Evolutionary conservation across 805 yeast species (phyloP).

Genomic region (Priceomyces medius): DNA sequence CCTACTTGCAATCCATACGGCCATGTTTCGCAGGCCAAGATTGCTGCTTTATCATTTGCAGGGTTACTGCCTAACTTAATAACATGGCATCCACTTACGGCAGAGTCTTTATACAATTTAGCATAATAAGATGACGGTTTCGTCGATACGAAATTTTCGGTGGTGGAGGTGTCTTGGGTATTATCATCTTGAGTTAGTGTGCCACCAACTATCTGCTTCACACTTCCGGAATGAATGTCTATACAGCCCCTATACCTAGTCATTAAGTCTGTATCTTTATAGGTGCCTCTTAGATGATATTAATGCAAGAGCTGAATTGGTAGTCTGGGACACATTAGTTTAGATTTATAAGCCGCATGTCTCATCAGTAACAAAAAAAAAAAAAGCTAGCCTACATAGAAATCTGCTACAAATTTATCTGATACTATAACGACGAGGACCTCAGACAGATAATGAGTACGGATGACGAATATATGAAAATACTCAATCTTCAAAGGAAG

Average conservation of each 20-base stretch:
- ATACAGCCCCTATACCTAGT: constrained; percentile 92
- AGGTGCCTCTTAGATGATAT: no score
- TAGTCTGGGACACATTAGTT: not conserved
- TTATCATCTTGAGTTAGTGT: constrained; percentile 61
- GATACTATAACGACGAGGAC: not conserved
- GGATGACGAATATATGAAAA: constrained; percentile 32
- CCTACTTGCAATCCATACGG: constrained; percentile 80
- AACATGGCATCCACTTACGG: constrained; percentile 81
- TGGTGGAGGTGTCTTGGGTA: constrained; percentile 25
- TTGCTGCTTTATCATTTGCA: constrained; percentile 80
- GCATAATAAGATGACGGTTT: constrained; percentile 78
- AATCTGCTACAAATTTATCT: no score
- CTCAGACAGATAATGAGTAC: constrained; percentile 1
- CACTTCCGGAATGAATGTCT: constrained; percentile 92
- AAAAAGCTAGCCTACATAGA: no score
- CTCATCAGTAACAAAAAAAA: not conserved
- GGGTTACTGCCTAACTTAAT: constrained; percentile 81
- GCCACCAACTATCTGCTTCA: constrained; percentile 96
- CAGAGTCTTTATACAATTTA: constrained; percentile 55
- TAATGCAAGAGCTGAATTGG: not conserved
- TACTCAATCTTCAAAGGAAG: constrained; percentile 52
- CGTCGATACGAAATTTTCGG: constrained; percentile 71
- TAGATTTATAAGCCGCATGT: constrained; percentile 1
- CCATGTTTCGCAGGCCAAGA: constrained; percentile 71
- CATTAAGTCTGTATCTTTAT: constrained; percentile 44